These are phyloP conservation scores for Pseudofabraea citricarpa DNA, from an alignment of 2,329 filamentous ascomycete genomes.

Conservation along the genomic window DNA sequence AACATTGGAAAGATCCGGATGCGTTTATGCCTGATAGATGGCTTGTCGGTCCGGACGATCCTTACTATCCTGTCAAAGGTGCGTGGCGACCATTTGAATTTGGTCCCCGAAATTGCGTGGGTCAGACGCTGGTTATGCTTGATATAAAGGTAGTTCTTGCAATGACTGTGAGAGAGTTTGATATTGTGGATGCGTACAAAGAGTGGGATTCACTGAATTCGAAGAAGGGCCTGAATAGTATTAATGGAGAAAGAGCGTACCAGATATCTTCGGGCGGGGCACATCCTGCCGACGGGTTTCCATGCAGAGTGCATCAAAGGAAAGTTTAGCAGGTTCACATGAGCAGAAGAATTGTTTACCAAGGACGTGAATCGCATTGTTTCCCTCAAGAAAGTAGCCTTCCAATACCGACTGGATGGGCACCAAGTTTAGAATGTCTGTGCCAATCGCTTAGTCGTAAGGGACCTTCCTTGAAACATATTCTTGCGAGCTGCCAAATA, in stretches of 20 bases:
- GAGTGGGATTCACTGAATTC: slow-evolving; percentile 13
- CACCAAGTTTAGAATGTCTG: too few relatives aligned
- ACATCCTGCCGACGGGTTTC: not conserved
- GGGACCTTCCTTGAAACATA: too few relatives aligned
- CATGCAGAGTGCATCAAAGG: not conserved
- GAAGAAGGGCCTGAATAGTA: slow-evolving; percentile 9
- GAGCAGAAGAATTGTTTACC: too few relatives aligned
- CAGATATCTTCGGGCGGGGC: slow-evolving; percentile 4
- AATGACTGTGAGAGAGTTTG: slow-evolving; percentile 33
- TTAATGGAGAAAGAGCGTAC: slow-evolving; percentile 15
- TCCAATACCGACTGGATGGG: too few relatives aligned
- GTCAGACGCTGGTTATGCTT: slow-evolving; percentile 45
- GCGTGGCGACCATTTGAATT: slow-evolving; percentile 54
- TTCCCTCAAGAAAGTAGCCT: too few relatives aligned
- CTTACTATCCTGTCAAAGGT: slow-evolving; percentile 27
- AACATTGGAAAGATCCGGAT: slow-evolving; percentile 37
- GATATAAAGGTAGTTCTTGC: slow-evolving; percentile 44
- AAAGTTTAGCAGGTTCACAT: too few relatives aligned
- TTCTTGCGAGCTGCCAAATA: too few relatives aligned
- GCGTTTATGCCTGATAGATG: slow-evolving; percentile 45
- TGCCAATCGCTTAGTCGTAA: too few relatives aligned
- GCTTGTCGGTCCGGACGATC: slow-evolving; percentile 31
- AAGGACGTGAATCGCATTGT: too few relatives aligned
- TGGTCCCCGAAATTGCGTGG: slow-evolving; percentile 51
- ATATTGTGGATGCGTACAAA: slow-evolving; percentile 15